These are phyloP conservation scores for Pseudogymnoascus sp. DNA, from an alignment of 2,329 filamentous ascomycete species.

Conservation along the genomic window DNA sequence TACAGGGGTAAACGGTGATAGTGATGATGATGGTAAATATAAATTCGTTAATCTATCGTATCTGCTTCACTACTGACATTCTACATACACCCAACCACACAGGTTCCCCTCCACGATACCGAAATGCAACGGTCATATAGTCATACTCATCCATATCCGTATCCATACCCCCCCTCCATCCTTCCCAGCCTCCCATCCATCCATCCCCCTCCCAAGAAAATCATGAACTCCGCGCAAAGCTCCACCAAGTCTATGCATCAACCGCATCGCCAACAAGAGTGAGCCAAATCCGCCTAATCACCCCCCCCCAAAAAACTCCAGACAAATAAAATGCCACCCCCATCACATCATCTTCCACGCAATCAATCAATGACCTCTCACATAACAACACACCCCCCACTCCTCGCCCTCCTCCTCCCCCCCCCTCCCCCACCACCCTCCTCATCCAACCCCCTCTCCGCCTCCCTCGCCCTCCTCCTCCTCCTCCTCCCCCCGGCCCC, in stretches of 20 bases:
- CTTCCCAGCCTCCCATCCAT: background rate
- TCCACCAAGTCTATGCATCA: background rate
- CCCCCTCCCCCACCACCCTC: constrained; percentile 33
- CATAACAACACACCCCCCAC: constrained; percentile 57
- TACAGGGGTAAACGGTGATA: too few relatives aligned
- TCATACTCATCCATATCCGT: background rate
- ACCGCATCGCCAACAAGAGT: background rate
- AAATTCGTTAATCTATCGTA: background rate
- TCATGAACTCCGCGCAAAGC: background rate
- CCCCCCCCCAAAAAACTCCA: background rate
- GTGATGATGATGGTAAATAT: background rate
- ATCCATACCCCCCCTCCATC: background rate
- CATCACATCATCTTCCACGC: background rate
- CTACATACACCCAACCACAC: background rate
- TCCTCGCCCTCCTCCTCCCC: constrained; percentile 55
- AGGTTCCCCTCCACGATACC: background rate
- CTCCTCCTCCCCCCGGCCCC: constrained; percentile 59
- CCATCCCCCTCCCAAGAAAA: background rate
- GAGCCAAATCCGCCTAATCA: too few relatives aligned
- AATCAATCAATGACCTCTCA: constrained; percentile 31
- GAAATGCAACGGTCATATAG: background rate
- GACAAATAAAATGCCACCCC: background rate
- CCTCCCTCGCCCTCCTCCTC: constrained; percentile 70
- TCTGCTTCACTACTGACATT: background rate
- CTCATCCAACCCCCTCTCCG: constrained; percentile 58